Evolutionary conservation across 371 early-diverging fungal species (phyloP).

Genomic region (Mucor saturninus): DNA sequence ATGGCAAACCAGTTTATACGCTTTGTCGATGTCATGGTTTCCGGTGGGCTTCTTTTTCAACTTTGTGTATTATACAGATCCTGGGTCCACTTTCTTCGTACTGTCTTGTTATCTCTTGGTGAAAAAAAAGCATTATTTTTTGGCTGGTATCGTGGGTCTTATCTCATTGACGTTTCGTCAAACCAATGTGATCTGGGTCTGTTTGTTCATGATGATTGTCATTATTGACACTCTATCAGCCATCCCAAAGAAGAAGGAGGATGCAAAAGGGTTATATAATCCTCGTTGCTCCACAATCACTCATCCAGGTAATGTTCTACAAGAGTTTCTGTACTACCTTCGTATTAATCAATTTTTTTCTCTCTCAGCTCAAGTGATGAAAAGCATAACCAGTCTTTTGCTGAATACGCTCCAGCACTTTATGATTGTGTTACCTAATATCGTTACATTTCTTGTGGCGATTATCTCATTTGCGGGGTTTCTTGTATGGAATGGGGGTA

Average conservation of each 20-base stretch:
- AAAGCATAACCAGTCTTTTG: conserved; percentile 17
- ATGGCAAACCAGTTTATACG: conserved; percentile 33
- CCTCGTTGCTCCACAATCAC: conserved; percentile 14
- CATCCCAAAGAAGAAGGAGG: conserved; percentile 15
- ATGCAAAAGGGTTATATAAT: conserved; percentile 13
- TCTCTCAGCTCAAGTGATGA: conserved; percentile 5
- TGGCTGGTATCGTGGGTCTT: conserved; percentile 61
- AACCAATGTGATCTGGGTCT: conserved; percentile 91
- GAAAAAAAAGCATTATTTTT: conserved; percentile 46
- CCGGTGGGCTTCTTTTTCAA: conserved; percentile 87
- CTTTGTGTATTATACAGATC: conserved; percentile 92
- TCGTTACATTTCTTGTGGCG: conserved; percentile 44
- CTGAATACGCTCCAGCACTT: conserved; percentile 14
- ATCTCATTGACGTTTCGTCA: conserved; percentile 81
- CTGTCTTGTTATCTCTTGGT: conserved; percentile 69
- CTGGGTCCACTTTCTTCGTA: conserved; percentile 82
- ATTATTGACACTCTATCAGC: conserved; percentile 31
- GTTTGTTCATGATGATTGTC: conserved; percentile 59
- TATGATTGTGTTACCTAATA: conserved; percentile 19
- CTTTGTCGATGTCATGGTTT: conserved; percentile 69
- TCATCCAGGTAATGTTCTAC: conserved; percentile 10
- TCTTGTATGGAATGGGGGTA: conserved; percentile 81
- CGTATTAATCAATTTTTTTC: background rate
- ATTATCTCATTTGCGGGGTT: conserved; percentile 66
- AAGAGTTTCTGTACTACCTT: background rate